These are phyloP conservation scores for Chaetomiaceae sp. DNA, from an alignment of 2,329 filamentous ascomycete species.

Conservation along the genomic window DNA sequence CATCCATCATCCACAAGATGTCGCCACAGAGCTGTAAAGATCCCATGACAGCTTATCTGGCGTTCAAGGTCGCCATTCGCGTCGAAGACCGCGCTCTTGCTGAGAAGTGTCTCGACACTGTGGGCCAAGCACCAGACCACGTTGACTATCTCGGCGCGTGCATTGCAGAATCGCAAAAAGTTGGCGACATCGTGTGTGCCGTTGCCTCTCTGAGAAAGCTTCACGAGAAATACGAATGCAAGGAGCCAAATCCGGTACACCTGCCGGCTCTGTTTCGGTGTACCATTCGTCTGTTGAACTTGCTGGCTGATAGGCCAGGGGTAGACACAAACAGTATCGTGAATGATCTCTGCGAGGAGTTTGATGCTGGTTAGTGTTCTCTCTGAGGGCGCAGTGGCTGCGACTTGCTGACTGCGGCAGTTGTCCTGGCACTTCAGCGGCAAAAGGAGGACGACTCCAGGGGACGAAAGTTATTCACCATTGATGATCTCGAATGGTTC, in stretches of 20 bases:
- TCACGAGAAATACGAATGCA: conserved; percentile 50
- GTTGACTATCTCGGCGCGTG: conserved; percentile 72
- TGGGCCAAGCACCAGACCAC: conserved; percentile 52
- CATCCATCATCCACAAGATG: conserved; percentile 55
- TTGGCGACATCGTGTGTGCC: conserved; percentile 56
- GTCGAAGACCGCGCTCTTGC: conserved; percentile 54
- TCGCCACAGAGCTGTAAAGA: conserved; percentile 53
- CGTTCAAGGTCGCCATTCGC: conserved; percentile 67
- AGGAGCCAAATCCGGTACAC: conserved; percentile 46
- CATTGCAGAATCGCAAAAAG: conserved; percentile 67
- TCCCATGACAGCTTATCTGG: conserved; percentile 64
- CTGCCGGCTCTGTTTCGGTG: conserved; percentile 62
- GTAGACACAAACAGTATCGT: conserved; percentile 15
- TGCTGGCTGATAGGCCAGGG: conserved; percentile 35
- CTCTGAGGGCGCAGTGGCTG: conserved; percentile 8
- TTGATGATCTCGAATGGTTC: conserved; percentile 75
- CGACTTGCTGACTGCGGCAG: conserved; percentile 31
- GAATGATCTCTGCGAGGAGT: conserved; percentile 19
- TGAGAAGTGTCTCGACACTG: conserved; percentile 55
- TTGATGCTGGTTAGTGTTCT: conserved; percentile 8
- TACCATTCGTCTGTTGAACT: conserved; percentile 46
- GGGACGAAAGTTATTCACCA: conserved; percentile 48
- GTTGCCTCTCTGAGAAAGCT: conserved; percentile 56
- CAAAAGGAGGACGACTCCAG: conserved; percentile 32
- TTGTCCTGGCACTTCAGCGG: conserved; percentile 38